These are phyloP conservation scores for Oryza glaberrima DNA, from an alignment of 176 grass and related monocot genomes.

Conservation along the genomic window DNA sequence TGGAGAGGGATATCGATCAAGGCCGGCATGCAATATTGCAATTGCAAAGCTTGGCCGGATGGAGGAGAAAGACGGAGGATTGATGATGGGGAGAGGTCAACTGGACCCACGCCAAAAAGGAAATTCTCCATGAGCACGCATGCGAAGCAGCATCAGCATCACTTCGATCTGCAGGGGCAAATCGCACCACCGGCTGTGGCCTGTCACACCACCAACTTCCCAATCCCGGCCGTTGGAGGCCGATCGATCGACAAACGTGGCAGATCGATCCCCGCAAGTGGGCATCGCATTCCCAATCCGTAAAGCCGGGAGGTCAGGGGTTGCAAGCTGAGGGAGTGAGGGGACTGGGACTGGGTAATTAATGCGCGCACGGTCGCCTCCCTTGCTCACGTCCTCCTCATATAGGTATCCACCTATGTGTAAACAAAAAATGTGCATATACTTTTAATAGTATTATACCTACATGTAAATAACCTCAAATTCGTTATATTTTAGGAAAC, in stretches of 20 bases:
- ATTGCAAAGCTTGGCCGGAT: neutral
- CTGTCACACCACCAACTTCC: neutral
- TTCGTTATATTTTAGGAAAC: too few relatives aligned
- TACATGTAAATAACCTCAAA: too few relatives aligned
- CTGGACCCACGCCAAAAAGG: neutral
- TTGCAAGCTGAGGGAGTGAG: too few relatives aligned
- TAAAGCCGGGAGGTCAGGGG: slow-evolving; percentile 21
- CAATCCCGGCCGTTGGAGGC: neutral
- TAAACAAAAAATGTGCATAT: too few relatives aligned
- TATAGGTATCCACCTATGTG: too few relatives aligned
- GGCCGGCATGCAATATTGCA: neutral
- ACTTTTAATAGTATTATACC: too few relatives aligned
- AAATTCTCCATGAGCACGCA: slow-evolving; percentile 37
- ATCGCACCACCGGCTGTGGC: neutral
- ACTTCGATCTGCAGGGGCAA: neutral
- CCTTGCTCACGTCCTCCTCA: too few relatives aligned
- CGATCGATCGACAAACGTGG: slow-evolving; percentile 7
- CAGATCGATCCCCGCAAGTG: slow-evolving; percentile 38
- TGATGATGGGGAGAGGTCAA: slow-evolving; percentile 27
- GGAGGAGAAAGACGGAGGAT: slow-evolving; percentile 11
- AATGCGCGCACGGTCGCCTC: too few relatives aligned
- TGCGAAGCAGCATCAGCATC: neutral
- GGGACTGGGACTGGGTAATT: too few relatives aligned
- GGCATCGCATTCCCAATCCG: slow-evolving; percentile 45
- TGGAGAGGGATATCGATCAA: slow-evolving; percentile 13